phyloP scores from a whole-genome alignment of 2,329 filamentous ascomycete species.

The Colletotrichum sansevieriae region DNA sequence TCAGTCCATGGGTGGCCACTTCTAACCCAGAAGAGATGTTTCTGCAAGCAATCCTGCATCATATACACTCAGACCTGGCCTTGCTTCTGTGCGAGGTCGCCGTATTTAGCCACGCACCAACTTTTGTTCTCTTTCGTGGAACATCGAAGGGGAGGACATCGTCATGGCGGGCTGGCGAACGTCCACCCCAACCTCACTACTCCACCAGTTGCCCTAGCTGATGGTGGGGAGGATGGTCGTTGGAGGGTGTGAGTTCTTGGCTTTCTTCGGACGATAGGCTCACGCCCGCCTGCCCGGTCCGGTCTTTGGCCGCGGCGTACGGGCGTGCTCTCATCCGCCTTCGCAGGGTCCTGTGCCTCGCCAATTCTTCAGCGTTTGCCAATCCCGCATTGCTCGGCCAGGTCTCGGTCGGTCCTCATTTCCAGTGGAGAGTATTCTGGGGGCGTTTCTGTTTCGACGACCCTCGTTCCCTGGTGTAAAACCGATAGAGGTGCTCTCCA shows the following conservation, averaged over 20 bases:
- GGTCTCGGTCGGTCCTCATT: conserved; percentile 35
- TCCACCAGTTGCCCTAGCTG: conserved; percentile 16
- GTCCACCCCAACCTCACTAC: conserved; percentile 23
- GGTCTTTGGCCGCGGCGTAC: neutral
- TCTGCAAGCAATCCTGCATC: conserved; percentile 42
- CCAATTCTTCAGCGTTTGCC: conserved; percentile 37
- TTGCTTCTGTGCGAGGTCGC: conserved; percentile 33
- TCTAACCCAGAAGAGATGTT: conserved; percentile 9
- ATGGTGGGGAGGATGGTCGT: conserved; percentile 23
- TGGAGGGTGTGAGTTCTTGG: conserved; percentile 6
- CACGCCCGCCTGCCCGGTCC: conserved; percentile 14
- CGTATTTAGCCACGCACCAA: conserved; percentile 29
- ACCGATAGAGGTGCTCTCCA: conserved; percentile 18
- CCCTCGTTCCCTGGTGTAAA: conserved; percentile 30
- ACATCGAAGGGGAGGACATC: conserved; percentile 12
- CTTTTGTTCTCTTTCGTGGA: conserved; percentile 3
- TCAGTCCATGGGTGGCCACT: neutral
- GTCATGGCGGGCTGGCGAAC: conserved; percentile 21
- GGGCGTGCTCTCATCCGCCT: conserved; percentile 36
- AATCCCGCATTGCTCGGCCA: conserved; percentile 35
- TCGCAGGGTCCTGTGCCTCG: conserved; percentile 34
- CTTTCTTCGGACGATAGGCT: conserved; percentile 24
- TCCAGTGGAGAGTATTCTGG: conserved; percentile 23
- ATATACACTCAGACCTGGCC: conserved; percentile 40
- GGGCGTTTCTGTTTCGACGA: conserved; percentile 29